Percentiles rank a stretch among this genome's conserved stretches.
Evolutionary conservation across 139 green algal genomes (phyloP).

Genomic region (Bryopsis sp.): DNA sequence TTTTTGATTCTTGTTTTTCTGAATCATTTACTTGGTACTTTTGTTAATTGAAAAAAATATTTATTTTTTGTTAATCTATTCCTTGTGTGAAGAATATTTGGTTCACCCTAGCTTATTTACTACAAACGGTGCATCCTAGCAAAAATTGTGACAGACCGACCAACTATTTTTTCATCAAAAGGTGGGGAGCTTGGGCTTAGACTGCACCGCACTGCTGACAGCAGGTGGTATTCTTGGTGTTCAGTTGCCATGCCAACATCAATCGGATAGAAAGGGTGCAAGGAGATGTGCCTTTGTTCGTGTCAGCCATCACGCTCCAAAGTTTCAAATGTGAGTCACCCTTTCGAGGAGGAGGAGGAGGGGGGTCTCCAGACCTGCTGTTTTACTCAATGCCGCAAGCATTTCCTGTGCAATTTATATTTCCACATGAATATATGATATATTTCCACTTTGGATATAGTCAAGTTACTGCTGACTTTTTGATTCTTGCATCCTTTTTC

Average conservation of each 20-base stretch:
- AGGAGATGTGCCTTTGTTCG: background rate
- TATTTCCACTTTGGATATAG: too few species aligned
- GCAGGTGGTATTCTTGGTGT: background rate
- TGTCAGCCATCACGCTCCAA: slow-evolving; percentile 3
- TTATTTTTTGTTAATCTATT: too few species aligned
- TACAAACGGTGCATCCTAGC: background rate
- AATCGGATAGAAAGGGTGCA: slow-evolving; percentile 5
- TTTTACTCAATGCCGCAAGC: too few species aligned
- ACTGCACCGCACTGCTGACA: background rate
- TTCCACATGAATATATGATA: too few species aligned
- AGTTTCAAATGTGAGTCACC: slow-evolving; percentile 12
- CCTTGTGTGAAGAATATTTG: background rate
- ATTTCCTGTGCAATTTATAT: too few species aligned
- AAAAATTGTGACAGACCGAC: background rate
- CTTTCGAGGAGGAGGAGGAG: too few species aligned
- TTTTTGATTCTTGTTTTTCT: background rate
- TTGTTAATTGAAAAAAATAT: background rate
- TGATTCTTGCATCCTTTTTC: too few species aligned
- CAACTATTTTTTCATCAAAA: background rate
- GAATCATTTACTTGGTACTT: background rate
- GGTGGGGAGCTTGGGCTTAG: background rate
- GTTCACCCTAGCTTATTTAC: background rate
- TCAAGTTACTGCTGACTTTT: too few species aligned
- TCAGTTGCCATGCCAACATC: slow-evolving; percentile 4
- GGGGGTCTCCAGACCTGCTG: too few species aligned